phyloP scores from a whole-genome alignment of 2,329 filamentous ascomycete genomes.

The Epichloe sp. region DNA sequence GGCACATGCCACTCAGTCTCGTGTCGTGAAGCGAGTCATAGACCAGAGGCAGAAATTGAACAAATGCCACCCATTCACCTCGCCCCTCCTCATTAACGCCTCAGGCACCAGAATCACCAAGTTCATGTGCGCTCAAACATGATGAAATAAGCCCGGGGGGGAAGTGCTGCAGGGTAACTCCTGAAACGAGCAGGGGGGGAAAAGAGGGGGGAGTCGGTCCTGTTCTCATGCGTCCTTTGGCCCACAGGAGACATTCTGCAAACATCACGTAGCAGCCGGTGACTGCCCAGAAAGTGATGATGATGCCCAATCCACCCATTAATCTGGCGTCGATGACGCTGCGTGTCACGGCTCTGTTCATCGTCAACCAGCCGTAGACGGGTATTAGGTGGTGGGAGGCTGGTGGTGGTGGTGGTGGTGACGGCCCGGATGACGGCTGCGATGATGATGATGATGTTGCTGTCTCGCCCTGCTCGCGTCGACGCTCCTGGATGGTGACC shows the following conservation, averaged over 20 bases:
- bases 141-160: too few species aligned
- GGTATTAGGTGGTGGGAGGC: constrained; percentile 21
- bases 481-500: constrained; percentile 35
- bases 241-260: constrained; percentile 30
- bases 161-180: too few species aligned
- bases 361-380: constrained; percentile 30
- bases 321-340: constrained; percentile 30
- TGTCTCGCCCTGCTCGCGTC: constrained; percentile 15
- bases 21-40: too few species aligned
- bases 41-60: too few species aligned
- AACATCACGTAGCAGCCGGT: constrained; percentile 37
- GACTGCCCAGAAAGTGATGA: constrained; percentile 34
- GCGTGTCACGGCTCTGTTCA: constrained; percentile 22
- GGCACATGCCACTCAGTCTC: too few species aligned
- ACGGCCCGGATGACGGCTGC: neutral
- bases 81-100: too few species aligned
- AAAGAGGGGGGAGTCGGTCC: neutral
- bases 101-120: too few species aligned
- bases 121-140: too few species aligned
- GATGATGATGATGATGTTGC: neutral
- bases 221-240: constrained; percentile 19
- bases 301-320: constrained; percentile 31
- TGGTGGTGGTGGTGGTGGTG: constrained; percentile 7
- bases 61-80: too few species aligned
- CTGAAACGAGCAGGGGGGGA: too few species aligned